Conservation (phyloP, 495 filamentous ascomycete genomes). For the Annulohypoxylon stygium region DNA sequence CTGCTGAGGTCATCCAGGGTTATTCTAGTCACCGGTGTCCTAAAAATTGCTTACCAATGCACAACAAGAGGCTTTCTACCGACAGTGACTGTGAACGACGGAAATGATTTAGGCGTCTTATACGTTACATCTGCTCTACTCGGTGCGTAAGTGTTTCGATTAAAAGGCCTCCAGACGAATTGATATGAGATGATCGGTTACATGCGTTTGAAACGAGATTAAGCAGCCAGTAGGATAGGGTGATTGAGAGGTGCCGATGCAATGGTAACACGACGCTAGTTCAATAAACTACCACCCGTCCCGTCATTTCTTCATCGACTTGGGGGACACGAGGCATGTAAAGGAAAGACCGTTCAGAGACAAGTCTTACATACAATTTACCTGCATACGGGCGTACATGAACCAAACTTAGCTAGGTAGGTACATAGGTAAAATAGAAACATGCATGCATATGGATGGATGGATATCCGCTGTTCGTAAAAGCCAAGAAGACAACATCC, state of each 20-base stretch:
- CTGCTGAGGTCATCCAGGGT: conserved; percentile 3
- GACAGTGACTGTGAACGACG: not conserved
- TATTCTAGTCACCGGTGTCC: not conserved
- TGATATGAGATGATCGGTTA: conserved; percentile 14
- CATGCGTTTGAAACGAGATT: conserved; percentile 24
- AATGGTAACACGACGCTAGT: conserved; percentile 28
- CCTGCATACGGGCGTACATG: conserved; percentile 8
- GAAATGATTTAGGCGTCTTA: not conserved
- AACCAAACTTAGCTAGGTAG: not conserved
- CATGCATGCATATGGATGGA: conserved; percentile 2
- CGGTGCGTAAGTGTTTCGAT: conserved; percentile 4
- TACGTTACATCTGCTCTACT: conserved; percentile 8
- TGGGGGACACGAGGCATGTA: conserved; percentile 3
- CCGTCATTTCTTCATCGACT: conserved; percentile 21
- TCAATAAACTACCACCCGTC: conserved; percentile 2
- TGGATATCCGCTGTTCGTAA: not conserved
- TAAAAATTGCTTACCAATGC: not conserved
- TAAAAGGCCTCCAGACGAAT: conserved; percentile 7
- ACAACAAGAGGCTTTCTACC: not conserved
- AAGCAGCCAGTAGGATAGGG: conserved; percentile 5
- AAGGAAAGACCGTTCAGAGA: not conserved
- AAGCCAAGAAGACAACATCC: not conserved
- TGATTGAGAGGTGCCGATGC: conserved; percentile 4
- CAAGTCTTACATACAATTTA: conserved; percentile 5
- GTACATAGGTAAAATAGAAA: not conserved